Conservation (phyloP, 73 alveolate genomes). For the Blepharisma japonicum region DNA sequence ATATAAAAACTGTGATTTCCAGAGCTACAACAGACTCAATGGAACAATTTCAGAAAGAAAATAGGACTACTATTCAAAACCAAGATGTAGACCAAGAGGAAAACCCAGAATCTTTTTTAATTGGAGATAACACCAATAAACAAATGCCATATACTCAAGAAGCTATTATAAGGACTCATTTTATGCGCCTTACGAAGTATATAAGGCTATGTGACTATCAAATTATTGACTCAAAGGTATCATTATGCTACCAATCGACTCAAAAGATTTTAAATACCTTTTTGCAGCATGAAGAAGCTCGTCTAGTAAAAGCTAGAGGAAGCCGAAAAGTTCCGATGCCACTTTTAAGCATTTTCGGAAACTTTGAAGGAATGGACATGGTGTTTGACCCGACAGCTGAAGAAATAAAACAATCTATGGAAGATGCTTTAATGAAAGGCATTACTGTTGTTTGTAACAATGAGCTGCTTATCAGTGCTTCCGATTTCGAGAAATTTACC, state of each 20-base stretch:
- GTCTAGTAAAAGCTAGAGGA: slow-evolving; percentile 44
- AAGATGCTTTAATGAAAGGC: slow-evolving; percentile 55
- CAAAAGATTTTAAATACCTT: slow-evolving; percentile 32
- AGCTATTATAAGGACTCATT: slow-evolving; percentile 95
- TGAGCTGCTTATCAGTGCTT: slow-evolving; percentile 51
- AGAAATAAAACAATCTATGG: slow-evolving; percentile 53
- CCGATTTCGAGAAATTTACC: slow-evolving; percentile 48
- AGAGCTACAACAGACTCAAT: slow-evolving; percentile 72
- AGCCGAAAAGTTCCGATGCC: slow-evolving; percentile 50
- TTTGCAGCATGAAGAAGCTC: slow-evolving; percentile 57
- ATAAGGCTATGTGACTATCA: slow-evolving; percentile 89
- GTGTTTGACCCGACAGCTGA: slow-evolving; percentile 42
- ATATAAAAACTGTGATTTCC: slow-evolving; percentile 55
- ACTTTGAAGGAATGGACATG: slow-evolving; percentile 38
- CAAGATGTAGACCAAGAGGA: slow-evolving; percentile 54
- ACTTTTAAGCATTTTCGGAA: slow-evolving; percentile 45
- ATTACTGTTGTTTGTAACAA: slow-evolving; percentile 55
- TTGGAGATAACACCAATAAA: slow-evolving; percentile 86
- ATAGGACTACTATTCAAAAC: slow-evolving; percentile 70
- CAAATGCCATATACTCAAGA: slow-evolving; percentile 97
- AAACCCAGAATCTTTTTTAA: slow-evolving; percentile 70
- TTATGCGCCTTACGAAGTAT: slow-evolving; percentile 84
- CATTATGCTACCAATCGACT: slow-evolving; percentile 14
- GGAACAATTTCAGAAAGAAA: slow-evolving; percentile 73
- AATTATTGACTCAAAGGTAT: slow-evolving; percentile 84